Percentiles rank a stretch among this genome's conserved stretches.
Conservation (phyloP, 2,329 filamentous ascomycete genomes). For the Dissoconium aciculare region DNA sequence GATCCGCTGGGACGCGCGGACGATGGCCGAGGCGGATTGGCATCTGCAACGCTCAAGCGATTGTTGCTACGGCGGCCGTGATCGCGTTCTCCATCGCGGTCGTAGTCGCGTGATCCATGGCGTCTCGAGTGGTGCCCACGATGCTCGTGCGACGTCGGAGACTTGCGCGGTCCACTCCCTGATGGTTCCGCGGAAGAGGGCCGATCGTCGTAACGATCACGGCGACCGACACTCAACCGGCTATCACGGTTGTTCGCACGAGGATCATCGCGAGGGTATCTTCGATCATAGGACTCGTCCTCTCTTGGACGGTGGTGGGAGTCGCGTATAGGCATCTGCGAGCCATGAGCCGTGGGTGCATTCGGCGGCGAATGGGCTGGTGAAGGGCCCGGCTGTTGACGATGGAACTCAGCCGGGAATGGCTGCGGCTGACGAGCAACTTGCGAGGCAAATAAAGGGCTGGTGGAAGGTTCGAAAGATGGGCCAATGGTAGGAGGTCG, state of each 20-base stretch:
- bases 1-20: no score
- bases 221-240: neutral
- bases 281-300: constrained; percentile 2
- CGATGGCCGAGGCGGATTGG: no score
- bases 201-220: constrained; percentile 1
- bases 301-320: no score
- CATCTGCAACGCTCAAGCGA: no score
- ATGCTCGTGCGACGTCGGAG: constrained; percentile 1
- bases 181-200: no score
- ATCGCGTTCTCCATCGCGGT: neutral
- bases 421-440: constrained; percentile 9
- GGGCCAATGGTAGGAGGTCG: constrained; percentile 12
- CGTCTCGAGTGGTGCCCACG: constrained; percentile 1
- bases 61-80: neutral
- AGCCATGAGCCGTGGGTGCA: no score
- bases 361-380: no score
- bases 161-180: no score
- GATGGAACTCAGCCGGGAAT: constrained; percentile 5
- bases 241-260: neutral
- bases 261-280: constrained; percentile 1
- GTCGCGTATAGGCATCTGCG: no score
- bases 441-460: constrained; percentile 30
- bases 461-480: constrained; percentile 31
- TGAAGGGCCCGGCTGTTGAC: constrained; percentile 3
- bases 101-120: constrained; percentile 1